Evolutionary conservation across 345 rosid species (phyloP), one percentile per base, ranked within the genome.

Genomic region (Syzygium jambos): DNA sequence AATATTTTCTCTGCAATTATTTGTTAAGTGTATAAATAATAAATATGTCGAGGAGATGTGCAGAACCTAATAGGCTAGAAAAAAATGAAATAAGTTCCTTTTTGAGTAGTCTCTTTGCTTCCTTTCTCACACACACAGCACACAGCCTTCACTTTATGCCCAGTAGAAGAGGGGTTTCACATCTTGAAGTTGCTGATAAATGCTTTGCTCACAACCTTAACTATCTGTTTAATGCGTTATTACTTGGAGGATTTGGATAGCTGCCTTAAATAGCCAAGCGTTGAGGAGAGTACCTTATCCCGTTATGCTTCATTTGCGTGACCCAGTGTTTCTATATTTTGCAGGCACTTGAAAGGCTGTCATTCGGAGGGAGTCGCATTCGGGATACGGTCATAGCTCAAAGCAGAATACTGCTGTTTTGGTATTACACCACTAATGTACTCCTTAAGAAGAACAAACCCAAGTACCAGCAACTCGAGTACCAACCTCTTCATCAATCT

Each of bases 401-500:
- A 90, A 92, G 93, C 91, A 93, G 94, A 91, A 96, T 98, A 84
- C 87, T 96, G 87, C 88, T 94, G 86, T 96, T 98, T 88, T 96
- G 97, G 97, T 98, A 98, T 91, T 92, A 93, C 92, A 92, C 96
- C 61, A 95, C 98, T 52, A 96, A 95, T 93, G 90, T 95, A 86
- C 98, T 97, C 85, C 95, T 98, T 14, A 88, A 95, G 94, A 95
- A 93, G 89, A 96, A 95, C 93, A 95, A 94, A 85, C 98, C 99
- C 80, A 95, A 93, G 89, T 95, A 95, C 93, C 98, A 94, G 89
- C 93, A 83, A 89, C 98, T 98, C 52, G 97, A 95, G 93, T 90
- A 91, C 80, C 93, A 84, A 51, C 84, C 89, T 5, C 87, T 14
- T 55, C 93, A 89, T 61, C 91, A 92, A 85, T 86, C 77, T 27